Base-by-base conservation (phyloP, 805 yeast species). In the Wickerhamiella parazyma region DNA sequence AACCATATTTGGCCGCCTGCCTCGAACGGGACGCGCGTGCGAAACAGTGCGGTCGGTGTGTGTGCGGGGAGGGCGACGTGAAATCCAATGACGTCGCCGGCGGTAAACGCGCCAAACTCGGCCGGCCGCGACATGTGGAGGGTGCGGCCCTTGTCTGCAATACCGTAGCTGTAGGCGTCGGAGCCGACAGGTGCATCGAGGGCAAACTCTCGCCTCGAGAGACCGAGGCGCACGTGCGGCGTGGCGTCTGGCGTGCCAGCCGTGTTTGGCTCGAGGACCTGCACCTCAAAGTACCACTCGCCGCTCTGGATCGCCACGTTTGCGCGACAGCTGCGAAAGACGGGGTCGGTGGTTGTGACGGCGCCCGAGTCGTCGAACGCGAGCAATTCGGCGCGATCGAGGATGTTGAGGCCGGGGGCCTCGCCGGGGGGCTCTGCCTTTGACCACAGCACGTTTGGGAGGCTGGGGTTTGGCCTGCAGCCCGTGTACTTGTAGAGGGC, bases 151-250 rank as follows among this genome's bases (percentile, higher is more conserved):
- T 71, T 68, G 61, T 89, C 96, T 47, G 96, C 69, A 2, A 91
- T 55, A 2, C 95, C 96, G 60, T 91, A 89, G 0, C 95, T 89
- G 62, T 86, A 91, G 0, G 86, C 89, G 60, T 91, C 97, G 54
- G 75, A 84, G 2, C 99, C 99, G 5, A 87, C 91, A 0, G 99
- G 97, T 0, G 94, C 94, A 52, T 89, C 96, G 36, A 87, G 61
- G 40, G 85, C 74, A 2, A 95, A 91, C 55, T 89, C 97, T 48
- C 85, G 70, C 42, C 97, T 66, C 0, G 80, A 80, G 29, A 89
- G 56, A 0, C 99, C 99, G 22, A 87, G 56, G 22, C 98, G 64
- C 1, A 91, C 85, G 58, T 87, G 89, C 2, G n/a, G n/a, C n/a
- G n/a, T n/a, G n/a, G n/a, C n/a, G n/a, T n/a, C n/a, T n/a, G n/a